Evolutionary conservation across 169 alveolate species (phyloP).

Genomic region (Condylostoma magnum): DNA sequence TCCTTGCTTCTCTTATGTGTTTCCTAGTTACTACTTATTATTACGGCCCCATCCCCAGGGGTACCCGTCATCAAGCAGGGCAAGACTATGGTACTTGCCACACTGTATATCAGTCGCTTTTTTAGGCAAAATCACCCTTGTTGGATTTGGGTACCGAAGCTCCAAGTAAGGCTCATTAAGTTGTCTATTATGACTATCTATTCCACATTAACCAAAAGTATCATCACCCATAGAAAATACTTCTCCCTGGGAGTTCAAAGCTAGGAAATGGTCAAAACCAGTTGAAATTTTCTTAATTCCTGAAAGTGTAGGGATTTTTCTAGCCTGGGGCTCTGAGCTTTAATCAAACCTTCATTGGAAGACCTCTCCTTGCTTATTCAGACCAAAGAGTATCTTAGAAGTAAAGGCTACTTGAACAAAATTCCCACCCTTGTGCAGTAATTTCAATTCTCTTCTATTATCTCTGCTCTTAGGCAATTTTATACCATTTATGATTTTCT

Average conservation of each 20-base stretch:
- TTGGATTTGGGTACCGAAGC: constrained; percentile 53
- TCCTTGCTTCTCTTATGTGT: constrained; percentile 41
- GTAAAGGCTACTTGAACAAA: constrained; percentile 39
- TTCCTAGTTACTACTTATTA: constrained; percentile 51
- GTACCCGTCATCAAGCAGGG: constrained; percentile 50
- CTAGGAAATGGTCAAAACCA: constrained; percentile 72
- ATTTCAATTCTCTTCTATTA: constrained; percentile 34
- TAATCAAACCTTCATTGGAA: constrained; percentile 45
- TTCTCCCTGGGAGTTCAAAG: constrained; percentile 54
- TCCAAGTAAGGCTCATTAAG: constrained; percentile 61
- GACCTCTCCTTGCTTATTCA: constrained; percentile 61
- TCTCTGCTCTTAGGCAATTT: constrained; percentile 41
- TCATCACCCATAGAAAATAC: constrained; percentile 77
- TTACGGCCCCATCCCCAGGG: constrained; percentile 73
- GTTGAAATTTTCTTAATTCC: constrained; percentile 44
- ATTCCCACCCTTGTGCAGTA: constrained; percentile 29
- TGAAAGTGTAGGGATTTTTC: constrained; percentile 29
- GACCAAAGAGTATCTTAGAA: constrained; percentile 47
- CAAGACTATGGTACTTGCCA: constrained; percentile 60
- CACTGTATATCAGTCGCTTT: constrained; percentile 45
- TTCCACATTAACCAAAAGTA: constrained; percentile 75
- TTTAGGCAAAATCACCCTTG: constrained; percentile 38
- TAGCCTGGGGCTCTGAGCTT: constrained; percentile 8
- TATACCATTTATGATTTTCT: constrained; percentile 9
- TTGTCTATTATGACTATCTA: constrained; percentile 38